Evolutionary conservation across 192 early-diverging fungal species (phyloP), one percentile per base, ranked within the genome.

Genomic region (Phlyctochytrium arcticum): DNA sequence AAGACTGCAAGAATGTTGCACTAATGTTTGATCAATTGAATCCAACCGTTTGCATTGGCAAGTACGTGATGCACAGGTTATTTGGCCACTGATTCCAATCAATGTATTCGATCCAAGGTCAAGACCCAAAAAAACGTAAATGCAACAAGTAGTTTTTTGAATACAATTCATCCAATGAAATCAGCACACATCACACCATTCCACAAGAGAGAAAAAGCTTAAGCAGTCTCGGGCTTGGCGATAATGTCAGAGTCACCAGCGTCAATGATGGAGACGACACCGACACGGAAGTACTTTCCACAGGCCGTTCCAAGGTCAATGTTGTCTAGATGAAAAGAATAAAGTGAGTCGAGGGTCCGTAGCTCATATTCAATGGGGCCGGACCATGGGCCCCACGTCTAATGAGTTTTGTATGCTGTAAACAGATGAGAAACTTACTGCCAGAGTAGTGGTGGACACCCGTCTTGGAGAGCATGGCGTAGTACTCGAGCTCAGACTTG

Each of bases 401-500:
- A 68, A 68, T 68, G 65, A 68, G 65, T 27, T n/a, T n/a, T n/a
- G n/a, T n/a, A n/a, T n/a, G n/a, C n/a, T 26, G 36, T 49, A 31
- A 60, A 54, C 42, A 44, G 31, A 62, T 8, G 7, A 23, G 32
- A 50, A 26, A 76, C 89, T 84, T 84, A 93, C 90, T 95, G 75
- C 96, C 96, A 75, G 81, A 79, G 89, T 93, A 95, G 95, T 99
- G 96, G 89, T 99, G 96, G 74, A 99, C 96, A 85, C 87, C 87
- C 75, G 96, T 98, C 90, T 99, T 99, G 85, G 94, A 92, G 67
- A 99, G 88, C 97, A 99, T 99, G 79, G 97, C 97, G 88, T 99
- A 99, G 93, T 99, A 99, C 86, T 99, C 95, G 72, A 99, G 90
- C 88, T 99, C 97, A 59, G 91, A 92, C 90, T 98, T 99, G 83